Evolutionary conservation across 176 grass and related monocot genomes (phyloP).

Genomic region (Raddia distichophylla): DNA sequence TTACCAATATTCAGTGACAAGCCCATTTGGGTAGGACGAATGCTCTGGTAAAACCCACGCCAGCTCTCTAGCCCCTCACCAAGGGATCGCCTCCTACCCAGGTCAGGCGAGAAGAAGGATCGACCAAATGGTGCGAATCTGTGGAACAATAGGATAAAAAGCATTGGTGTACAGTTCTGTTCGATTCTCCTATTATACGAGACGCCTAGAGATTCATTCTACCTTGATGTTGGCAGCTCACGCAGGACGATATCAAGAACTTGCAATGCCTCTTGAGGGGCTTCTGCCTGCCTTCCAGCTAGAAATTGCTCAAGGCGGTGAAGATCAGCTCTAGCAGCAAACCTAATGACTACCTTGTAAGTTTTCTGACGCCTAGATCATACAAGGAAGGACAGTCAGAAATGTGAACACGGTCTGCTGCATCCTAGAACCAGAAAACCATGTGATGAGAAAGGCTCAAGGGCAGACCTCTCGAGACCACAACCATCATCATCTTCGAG

Average conservation of each 20-base stretch:
- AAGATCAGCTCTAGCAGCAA: constrained; percentile 72
- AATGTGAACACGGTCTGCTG: not conserved
- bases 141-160: constrained; percentile 14
- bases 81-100: constrained; percentile 71
- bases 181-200: constrained; percentile 6
- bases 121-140: constrained; percentile 75
- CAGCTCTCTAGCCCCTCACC: constrained; percentile 94
- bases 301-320: constrained; percentile 71
- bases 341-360: constrained; percentile 81
- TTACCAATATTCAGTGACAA: constrained; percentile 92
- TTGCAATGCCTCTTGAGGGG: constrained; percentile 89
- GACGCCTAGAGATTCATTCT: constrained; percentile 27
- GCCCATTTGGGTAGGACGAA: constrained; percentile 94
- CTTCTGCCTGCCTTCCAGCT: constrained; percentile 69
- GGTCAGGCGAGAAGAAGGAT: constrained; percentile 78
- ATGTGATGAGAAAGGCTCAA: not conserved
- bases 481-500: constrained; percentile 79
- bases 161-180: constrained; percentile 4
- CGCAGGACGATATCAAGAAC: constrained; percentile 91
- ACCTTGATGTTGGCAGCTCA: constrained; percentile 82
- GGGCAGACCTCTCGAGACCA: constrained; percentile 52
- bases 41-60: constrained; percentile 96
- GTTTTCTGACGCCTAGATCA: constrained; percentile 61
- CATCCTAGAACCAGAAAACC: not conserved
- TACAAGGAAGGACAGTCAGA: constrained; percentile 5